Conservation (phyloP, 495 filamentous ascomycete genomes). For the Xylaria cubensis region DNA sequence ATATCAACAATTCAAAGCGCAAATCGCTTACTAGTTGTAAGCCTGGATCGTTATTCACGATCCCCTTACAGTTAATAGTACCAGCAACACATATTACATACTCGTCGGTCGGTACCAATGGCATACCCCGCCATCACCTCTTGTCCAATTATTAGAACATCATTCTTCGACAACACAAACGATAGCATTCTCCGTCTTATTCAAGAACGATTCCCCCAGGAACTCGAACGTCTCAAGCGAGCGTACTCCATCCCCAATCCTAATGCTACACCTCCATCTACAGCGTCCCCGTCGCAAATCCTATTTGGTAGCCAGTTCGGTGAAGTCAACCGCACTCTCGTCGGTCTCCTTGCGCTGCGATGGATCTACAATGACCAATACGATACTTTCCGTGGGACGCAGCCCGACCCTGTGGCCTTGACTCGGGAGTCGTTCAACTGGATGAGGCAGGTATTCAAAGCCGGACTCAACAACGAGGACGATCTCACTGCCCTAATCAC, state of each 20-base stretch:
- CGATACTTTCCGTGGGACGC: slow-evolving; percentile 35
- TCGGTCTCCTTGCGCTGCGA: slow-evolving; percentile 42
- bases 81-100: neutral
- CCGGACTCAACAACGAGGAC: slow-evolving; percentile 19
- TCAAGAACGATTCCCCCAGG: slow-evolving; percentile 24
- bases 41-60: too few relatives aligned
- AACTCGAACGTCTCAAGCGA: slow-evolving; percentile 32
- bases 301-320: slow-evolving; percentile 39
- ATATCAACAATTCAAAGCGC: too few relatives aligned
- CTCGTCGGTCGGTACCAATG: neutral
- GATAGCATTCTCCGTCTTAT: slow-evolving; percentile 31
- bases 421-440: slow-evolving; percentile 33
- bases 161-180: neutral
- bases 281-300: slow-evolving; percentile 38
- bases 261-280: neutral
- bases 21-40: too few relatives aligned
- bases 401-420: slow-evolving; percentile 32
- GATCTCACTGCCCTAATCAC: slow-evolving; percentile 45
- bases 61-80: neutral
- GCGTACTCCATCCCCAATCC: slow-evolving; percentile 31
- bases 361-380: slow-evolving; percentile 45
- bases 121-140: neutral
- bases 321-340: slow-evolving; percentile 49
- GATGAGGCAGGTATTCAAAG: slow-evolving; percentile 28
- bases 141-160: neutral